A percentile compares a stretch with the other conserved stretches of the same genome.
Evolutionary conservation across 208 protist species (phyloP).

Genomic region (Crithidia bombi): DNA sequence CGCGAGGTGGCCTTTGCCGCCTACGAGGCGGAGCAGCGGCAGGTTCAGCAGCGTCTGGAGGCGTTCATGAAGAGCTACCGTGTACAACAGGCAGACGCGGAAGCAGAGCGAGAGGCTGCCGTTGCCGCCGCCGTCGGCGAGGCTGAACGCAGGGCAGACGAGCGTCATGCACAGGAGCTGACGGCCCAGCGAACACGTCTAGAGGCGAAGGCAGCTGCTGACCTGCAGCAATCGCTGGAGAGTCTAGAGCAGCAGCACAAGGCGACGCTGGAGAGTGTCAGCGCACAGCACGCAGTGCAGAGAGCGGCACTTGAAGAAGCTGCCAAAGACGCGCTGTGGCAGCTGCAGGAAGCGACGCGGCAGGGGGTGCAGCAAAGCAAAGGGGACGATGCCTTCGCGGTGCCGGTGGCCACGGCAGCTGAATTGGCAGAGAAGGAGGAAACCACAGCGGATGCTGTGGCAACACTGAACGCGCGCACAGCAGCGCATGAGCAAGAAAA

Average conservation of each 20-base stretch:
- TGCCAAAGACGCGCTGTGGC: neutral
- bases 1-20: neutral
- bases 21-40: conserved; percentile 11
- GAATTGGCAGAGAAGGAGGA: neutral
- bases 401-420: neutral
- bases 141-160: conserved; percentile 4
- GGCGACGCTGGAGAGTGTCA: neutral
- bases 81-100: conserved; percentile 10
- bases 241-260: neutral
- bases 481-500: neutral
- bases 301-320: neutral
- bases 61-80: neutral
- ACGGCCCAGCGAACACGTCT: conserved; percentile 22
- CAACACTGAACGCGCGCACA: neutral
- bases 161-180: conserved; percentile 30
- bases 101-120: neutral
- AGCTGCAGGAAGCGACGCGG: neutral
- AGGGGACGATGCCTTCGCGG: no score
- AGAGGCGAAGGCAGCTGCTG: neutral
- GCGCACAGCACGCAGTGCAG: neutral
- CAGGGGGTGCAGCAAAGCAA: no score
- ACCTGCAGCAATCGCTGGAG: neutral
- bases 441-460: neutral
- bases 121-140: conserved; percentile 11
- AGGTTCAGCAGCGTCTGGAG: conserved; percentile 17